Evolutionary conservation across 1,284 basidiomycete genomes (phyloP).

Genomic region (Tausonia pullulans): DNA sequence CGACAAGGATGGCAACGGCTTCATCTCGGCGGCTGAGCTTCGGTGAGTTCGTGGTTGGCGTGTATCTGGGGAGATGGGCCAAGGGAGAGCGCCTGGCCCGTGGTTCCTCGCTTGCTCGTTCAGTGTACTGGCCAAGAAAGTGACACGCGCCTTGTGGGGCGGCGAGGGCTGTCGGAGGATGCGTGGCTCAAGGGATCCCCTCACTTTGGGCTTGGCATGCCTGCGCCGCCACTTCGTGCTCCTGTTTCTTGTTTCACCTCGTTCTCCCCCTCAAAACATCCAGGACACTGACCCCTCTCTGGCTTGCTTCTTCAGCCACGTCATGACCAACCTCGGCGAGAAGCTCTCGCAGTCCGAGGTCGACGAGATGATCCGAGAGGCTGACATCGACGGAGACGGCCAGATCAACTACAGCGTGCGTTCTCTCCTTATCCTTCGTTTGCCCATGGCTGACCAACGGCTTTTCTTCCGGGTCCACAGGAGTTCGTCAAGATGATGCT

Average conservation of each 20-base stretch:
- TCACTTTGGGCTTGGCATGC: no score
- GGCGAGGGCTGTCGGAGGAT: background rate
- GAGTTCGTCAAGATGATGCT: conserved; percentile 45
- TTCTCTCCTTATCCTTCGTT: background rate
- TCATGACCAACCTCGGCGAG: conserved; percentile 45
- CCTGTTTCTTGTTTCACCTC: background rate
- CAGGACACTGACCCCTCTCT: background rate
- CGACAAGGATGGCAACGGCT: conserved; percentile 54
- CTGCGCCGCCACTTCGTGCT: no score
- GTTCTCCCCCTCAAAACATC: background rate
- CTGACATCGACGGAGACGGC: conserved; percentile 89
- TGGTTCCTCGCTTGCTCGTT: background rate
- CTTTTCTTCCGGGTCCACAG: conserved; percentile 14
- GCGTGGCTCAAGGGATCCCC: no score
- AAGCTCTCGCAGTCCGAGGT: conserved; percentile 87
- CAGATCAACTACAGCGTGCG: conserved; percentile 60
- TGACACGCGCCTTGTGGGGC: no score
- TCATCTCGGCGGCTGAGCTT: conserved; percentile 56
- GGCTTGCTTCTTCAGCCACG: conserved; percentile 22
- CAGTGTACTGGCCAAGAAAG: no score
- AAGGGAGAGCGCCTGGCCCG: background rate
- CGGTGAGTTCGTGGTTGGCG: conserved; percentile 27
- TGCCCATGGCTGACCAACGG: background rate
- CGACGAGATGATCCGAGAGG: conserved; percentile 97
- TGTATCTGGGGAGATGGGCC: background rate